Evolutionary conservation across 768 basidiomycete species (phyloP), one percentile per base, ranked within the genome.

Genomic region (Lyophyllum shimeji): DNA sequence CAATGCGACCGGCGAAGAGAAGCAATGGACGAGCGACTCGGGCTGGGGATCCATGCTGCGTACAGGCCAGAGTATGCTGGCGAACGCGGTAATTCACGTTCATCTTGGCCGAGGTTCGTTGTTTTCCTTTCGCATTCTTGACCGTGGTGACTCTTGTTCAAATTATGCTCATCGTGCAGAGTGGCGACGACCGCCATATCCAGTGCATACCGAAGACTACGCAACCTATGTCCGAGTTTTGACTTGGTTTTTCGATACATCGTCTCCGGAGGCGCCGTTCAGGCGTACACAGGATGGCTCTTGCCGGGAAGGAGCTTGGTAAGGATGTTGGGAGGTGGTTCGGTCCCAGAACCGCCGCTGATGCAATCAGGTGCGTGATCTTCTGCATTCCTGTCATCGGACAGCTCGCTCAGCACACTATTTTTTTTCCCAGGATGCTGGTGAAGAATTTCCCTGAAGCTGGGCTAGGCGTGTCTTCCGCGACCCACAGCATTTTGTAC

Each of bases 271-370:
- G 27, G 86, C 89, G 15, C 96, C 96, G 0, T 99, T 99, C 68
- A 90, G 91, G n/a, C 60, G 92, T 99, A 6, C 96, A 99, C 70
- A 83, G 93, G 46, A 97, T 99, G 89, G 95, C 95, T 0, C 76
- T 95, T 20, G 89, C 94, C 0, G 96, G 96, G 0, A 95, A 98
- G 67, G 89, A 95, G 63, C 81, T 98, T 1, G 96, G 96, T 11
- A 98, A 92, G 58, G 92, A 94, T 61, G 90, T 98, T 0, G 96
- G 96, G 1, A 89, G 93, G 70, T 98, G 96, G 96, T 98, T 98
- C 65, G 96, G 95, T 0, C 96, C 96, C 0, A 95, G 92, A 66
- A 94, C 92, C 0, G 97, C 97, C n/a, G 95, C 95, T 7, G 95
- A 95, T 37, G 95, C 94, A 9, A 90, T 98, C 74, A 93, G 90